phyloP scores from a whole-genome alignment of 1,139 yeast species.

The Yamadazyma siamensis region DNA sequence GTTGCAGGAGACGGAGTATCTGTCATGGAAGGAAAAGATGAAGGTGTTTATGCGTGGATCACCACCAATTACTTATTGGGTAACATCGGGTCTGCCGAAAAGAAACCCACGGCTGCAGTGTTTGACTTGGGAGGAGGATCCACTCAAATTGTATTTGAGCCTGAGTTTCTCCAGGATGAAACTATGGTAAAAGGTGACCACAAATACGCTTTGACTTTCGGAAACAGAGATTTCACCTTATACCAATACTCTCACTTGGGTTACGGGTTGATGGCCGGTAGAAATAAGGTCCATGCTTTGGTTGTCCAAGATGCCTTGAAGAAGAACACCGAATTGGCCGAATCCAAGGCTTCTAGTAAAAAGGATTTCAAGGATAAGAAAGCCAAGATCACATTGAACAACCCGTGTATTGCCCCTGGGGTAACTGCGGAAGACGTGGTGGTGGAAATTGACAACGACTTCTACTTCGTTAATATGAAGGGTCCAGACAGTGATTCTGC shows the following conservation, averaged over 20 bases:
- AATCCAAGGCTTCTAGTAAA: constrained; percentile 26
- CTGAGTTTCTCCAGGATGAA: constrained; percentile 54
- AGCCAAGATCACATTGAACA: constrained; percentile 43
- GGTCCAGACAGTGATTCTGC: constrained; percentile 52
- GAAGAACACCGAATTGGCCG: constrained; percentile 20
- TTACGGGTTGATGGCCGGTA: constrained; percentile 91
- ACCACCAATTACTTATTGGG: constrained; percentile 91
- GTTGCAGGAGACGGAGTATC: constrained; percentile 81
- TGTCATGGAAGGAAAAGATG: constrained; percentile 94
- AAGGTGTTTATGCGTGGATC: constrained; percentile 99
- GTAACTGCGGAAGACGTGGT: constrained; percentile 48
- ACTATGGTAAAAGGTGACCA: constrained; percentile 82
- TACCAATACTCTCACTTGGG: constrained; percentile 96
- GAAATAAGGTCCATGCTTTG: constrained; percentile 70
- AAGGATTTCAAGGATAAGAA: constrained; percentile 38
- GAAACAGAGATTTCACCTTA: constrained; percentile 73
- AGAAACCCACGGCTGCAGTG: constrained; percentile 87
- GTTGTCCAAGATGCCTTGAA: constrained; percentile 51
- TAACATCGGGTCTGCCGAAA: constrained; percentile 75
- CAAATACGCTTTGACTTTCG: constrained; percentile 75
- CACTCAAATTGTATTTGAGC: constrained; percentile 97
- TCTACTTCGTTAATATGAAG: constrained; percentile 64
- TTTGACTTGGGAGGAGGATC: constrained; percentile 99
- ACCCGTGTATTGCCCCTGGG: constrained; percentile 90
- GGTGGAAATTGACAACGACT: constrained; percentile 50